Conservation (phyloP, 768 basidiomycete species). For the Neoboletus magnificus region DNA sequence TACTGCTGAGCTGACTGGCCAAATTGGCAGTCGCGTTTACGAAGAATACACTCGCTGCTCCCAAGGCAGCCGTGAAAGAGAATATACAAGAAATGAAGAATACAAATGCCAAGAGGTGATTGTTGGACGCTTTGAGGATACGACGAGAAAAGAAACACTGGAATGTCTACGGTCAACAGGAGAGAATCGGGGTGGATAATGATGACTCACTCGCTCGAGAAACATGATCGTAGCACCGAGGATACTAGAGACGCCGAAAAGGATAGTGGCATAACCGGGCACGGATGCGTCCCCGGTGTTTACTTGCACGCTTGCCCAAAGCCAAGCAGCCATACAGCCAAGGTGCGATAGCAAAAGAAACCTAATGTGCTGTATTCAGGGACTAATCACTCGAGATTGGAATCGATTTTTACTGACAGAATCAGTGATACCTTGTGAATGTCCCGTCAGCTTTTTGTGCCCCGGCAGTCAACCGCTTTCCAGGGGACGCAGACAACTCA, state of each 20-base stretch:
- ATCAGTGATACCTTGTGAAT: constrained; percentile 13
- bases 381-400: not conserved
- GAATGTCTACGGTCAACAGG: not conserved
- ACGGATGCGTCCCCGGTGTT: not conserved
- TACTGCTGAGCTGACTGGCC: constrained; percentile 5
- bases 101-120: constrained; percentile 9
- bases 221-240: constrained; percentile 13
- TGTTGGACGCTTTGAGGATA: constrained; percentile 15
- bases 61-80: constrained; percentile 22
- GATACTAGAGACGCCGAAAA: constrained; percentile 20
- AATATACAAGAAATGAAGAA: constrained; percentile 17
- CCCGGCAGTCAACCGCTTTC: not conserved
- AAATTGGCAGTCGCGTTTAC: not conserved
- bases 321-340: constrained; percentile 16
- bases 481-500: constrained; percentile 6
- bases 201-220: constrained; percentile 13
- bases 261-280: constrained; percentile 9
- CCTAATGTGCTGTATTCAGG: constrained; percentile 10
- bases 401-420: constrained; percentile 12
- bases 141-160: constrained; percentile 23
- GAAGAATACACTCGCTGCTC: constrained; percentile 20
- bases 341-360: constrained; percentile 17
- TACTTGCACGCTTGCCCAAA: constrained; percentile 16
- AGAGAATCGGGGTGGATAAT: not conserved
- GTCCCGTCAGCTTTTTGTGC: not conserved